These are phyloP conservation scores for Cucurbita moschata DNA, from an alignment of 306 rosid species.

Conservation along the genomic window DNA sequence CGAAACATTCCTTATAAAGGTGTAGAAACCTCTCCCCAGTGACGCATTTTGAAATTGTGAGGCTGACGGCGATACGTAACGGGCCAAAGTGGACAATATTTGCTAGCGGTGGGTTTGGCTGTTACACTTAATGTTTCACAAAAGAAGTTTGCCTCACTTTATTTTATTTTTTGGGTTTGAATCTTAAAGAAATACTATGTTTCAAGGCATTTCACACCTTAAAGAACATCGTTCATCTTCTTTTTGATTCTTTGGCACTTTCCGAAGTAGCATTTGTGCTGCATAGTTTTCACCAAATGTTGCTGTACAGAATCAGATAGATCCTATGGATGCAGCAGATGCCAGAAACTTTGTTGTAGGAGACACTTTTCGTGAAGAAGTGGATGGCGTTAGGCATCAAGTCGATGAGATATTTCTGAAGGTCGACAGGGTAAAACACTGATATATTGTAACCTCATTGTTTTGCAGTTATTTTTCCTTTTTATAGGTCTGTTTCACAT, in stretches of 20 bases:
- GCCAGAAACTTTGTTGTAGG: constrained; percentile 9
- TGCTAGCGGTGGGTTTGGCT: too few species aligned
- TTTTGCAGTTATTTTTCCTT: neutral
- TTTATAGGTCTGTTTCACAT: neutral
- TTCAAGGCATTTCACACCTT: neutral
- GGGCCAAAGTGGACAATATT: too few species aligned
- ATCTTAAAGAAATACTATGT: neutral
- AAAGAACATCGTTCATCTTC: neutral
- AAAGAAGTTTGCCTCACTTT: neutral
- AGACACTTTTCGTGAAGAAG: constrained; percentile 15
- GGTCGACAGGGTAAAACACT: constrained; percentile 38
- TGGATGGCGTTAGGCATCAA: constrained; percentile 30
- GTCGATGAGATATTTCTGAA: constrained; percentile 35
- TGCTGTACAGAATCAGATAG: constrained; percentile 19
- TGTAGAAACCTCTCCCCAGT: too few species aligned
- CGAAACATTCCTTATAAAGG: too few species aligned
- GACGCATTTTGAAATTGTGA: too few species aligned
- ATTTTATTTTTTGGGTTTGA: neutral
- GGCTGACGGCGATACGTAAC: too few species aligned
- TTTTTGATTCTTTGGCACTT: neutral
- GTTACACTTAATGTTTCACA: neutral
- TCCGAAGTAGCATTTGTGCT: neutral
- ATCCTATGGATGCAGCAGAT: constrained; percentile 20
- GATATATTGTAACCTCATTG: neutral
- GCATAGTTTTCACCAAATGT: neutral